Conservation (phyloP, 1,284 basidiomycete genomes). For the Inonotus hispidus region DNA sequence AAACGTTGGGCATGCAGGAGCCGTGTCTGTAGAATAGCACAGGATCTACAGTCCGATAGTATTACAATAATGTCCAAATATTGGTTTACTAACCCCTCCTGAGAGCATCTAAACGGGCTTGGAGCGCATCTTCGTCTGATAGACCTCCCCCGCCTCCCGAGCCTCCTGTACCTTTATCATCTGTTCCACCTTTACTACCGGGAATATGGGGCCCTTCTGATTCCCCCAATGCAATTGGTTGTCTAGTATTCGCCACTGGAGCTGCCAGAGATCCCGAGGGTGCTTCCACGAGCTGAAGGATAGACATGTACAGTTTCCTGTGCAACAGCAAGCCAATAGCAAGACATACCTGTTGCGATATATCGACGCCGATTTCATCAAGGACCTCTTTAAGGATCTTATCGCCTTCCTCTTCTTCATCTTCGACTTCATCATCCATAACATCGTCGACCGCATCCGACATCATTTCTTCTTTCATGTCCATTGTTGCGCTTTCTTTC, state of each 20-base stretch:
- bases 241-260: slow-evolving; percentile 58
- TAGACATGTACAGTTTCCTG: slow-evolving; percentile 10
- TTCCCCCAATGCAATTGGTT: slow-evolving; percentile 79
- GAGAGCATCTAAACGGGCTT: slow-evolving; percentile 81
- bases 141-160: slow-evolving; percentile 41
- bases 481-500: slow-evolving; percentile 95
- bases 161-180: slow-evolving; percentile 32
- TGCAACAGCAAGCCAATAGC: background rate
- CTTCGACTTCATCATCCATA: slow-evolving; percentile 91
- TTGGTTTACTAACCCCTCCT: slow-evolving; percentile 45
- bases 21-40: too few species aligned
- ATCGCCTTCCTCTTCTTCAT: slow-evolving; percentile 95
- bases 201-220: slow-evolving; percentile 36
- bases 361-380: slow-evolving; percentile 93
- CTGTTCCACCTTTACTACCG: slow-evolving; percentile 19
- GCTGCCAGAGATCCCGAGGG: slow-evolving; percentile 68
- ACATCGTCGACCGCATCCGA: slow-evolving; percentile 97
- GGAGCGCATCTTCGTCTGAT: slow-evolving; percentile 84
- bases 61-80: background rate
- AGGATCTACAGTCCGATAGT: background rate
- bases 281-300: slow-evolving; percentile 70
- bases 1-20: background rate
- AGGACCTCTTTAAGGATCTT: slow-evolving; percentile 95
- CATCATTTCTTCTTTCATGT: slow-evolving; percentile 99
- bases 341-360: slow-evolving; percentile 80